Evolutionary conservation across 495 filamentous ascomycete genomes (phyloP), one percentile per base, ranked within the genome.

Genomic region (Aspergillus biplanus): DNA sequence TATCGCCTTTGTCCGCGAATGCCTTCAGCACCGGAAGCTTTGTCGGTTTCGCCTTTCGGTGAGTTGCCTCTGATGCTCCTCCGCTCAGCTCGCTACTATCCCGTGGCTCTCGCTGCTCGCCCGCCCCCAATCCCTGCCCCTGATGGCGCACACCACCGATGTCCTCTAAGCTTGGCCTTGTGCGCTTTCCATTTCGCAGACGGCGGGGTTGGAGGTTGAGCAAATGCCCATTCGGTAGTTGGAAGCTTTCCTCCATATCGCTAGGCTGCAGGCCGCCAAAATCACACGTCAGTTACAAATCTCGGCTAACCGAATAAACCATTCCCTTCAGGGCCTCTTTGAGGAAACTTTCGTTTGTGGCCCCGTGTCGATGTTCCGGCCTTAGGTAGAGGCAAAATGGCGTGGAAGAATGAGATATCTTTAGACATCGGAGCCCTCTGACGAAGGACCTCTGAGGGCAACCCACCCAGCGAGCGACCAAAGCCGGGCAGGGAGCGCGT

Each of bases 11-110:
- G 6, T 75, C 72, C 6, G 50, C 12, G 9, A 68, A 52, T 2
- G 53, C 31, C 39, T 64, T 78, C 0, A 74, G 69, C 5, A 77
- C 47, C 0, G 77, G 77, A 48, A 80, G 75, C 54, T 71, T 76
- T 35, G 75, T 80, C 4, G 64, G 61, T 63, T 70, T 77, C 0
- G 56, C 42, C 49, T 49, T 69, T 31, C 67, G 68, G 35, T 31
- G 58, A 5, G 48, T 55, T 39, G 35, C 33, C 33, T 68, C 63
- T 13, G 50, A 54, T 34, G 11, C 53, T 35, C 35, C 56, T 47
- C 32, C 34, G 32, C 34, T 27, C 21, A 27, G 21, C 21, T 27
- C 21, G 21, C 21, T 27, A 27, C 21, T 27, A 27, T 27, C 21
- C 21, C 21, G 21, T 27, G 21, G 21, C 21, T 13, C 12, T 35